Percentiles rank a stretch among this genome's conserved stretches.
phyloP scores from a whole-genome alignment of 208 protist genomes.

The Wallacemonas sp. region DNA sequence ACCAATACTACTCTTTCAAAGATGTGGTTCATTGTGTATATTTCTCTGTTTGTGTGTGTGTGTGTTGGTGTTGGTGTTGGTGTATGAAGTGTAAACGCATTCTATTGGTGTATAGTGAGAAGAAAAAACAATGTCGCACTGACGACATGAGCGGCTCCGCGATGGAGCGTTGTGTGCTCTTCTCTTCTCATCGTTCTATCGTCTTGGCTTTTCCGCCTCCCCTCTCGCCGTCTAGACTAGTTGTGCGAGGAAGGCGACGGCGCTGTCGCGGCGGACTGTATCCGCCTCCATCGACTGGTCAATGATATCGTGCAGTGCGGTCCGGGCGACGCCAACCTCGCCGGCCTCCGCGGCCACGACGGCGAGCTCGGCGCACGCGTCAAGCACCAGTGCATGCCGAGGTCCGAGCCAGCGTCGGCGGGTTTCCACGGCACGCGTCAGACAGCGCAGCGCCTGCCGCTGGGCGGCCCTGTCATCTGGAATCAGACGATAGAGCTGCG shows the following conservation, averaged over 20 bases:
- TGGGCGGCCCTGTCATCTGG: neutral
- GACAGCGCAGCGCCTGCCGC: neutral
- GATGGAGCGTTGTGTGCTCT: too few species aligned
- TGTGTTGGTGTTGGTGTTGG: too few species aligned
- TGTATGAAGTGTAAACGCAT: too few species aligned
- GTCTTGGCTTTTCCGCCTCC: too few species aligned
- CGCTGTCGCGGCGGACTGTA: neutral
- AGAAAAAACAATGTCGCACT: too few species aligned
- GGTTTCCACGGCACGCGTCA: slow-evolving; percentile 28
- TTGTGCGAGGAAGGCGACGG: neutral
- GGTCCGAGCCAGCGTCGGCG: slow-evolving; percentile 45
- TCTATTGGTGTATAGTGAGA: too few species aligned
- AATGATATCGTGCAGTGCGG: slow-evolving; percentile 3
- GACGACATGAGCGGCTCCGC: too few species aligned
- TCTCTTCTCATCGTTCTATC: too few species aligned
- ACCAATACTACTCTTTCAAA: too few species aligned
- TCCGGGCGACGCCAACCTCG: slow-evolving; percentile 19
- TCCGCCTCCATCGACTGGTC: neutral
- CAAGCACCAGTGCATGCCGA: slow-evolving; percentile 38
- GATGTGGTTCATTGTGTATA: too few species aligned
- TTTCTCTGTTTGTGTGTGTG: too few species aligned
- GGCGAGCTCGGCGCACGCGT: slow-evolving; percentile 31
- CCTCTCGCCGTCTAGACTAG: neutral
- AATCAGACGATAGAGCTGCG: slow-evolving; percentile 53
- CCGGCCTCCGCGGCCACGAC: slow-evolving; percentile 44